These are phyloP conservation scores for Phialocephala subalpina DNA, from an alignment of 2,329 filamentous ascomycete species.

Conservation along the genomic window DNA sequence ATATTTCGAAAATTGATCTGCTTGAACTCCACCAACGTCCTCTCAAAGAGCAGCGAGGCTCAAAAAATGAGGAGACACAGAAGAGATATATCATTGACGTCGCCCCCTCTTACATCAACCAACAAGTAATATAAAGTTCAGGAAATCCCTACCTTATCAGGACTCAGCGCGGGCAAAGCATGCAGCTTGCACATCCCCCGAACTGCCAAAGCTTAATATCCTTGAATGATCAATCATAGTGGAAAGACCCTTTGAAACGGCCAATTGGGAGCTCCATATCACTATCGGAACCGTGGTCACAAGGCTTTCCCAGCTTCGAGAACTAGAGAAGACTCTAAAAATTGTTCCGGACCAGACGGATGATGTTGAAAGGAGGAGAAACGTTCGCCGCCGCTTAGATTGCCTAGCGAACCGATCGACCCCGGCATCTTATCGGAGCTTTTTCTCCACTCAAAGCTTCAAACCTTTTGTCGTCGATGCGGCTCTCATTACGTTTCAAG, in stretches of 20 bases:
- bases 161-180: not conserved
- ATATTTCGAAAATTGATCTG: not conserved
- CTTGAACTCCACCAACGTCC: not conserved
- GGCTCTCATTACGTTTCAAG: constrained; percentile 8
- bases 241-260: not conserved
- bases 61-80: not conserved
- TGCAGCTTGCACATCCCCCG: constrained; percentile 4
- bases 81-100: not conserved
- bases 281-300: constrained; percentile 3
- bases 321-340: not conserved
- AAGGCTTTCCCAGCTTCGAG: not conserved
- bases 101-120: not conserved
- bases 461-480: not conserved
- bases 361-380: not conserved
- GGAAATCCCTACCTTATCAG: constrained; percentile 11
- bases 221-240: not conserved
- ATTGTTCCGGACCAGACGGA: not conserved
- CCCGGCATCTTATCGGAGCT: not conserved
- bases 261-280: not conserved
- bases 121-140: constrained; percentile 10
- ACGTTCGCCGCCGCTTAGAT: constrained; percentile 1
- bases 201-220: constrained; percentile 4
- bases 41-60: not conserved
- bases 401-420: not conserved
- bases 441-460: constrained; percentile 16